A percentile compares a stretch with the other conserved stretches of the same genome.
Conservation (phyloP, 495 filamentous ascomycete genomes). For the Xylaria flabelliformis region DNA sequence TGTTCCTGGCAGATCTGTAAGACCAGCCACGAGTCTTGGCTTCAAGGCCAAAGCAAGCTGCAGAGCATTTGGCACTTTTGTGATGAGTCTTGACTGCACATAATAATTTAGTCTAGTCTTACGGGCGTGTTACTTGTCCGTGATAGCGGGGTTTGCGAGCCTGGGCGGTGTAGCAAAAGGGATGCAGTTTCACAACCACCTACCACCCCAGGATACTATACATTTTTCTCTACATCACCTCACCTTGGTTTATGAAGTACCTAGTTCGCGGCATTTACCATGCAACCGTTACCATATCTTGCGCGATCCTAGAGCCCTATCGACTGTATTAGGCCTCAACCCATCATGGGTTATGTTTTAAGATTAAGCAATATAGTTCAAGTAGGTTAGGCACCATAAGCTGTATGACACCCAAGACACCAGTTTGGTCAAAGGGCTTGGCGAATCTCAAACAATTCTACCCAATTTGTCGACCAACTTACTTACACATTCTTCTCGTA, state of each 20-base stretch:
- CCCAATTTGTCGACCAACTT: neutral
- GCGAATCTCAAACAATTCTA: neutral
- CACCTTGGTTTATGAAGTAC: neutral
- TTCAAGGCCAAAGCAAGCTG: neutral
- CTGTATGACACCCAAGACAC: conserved; percentile 6
- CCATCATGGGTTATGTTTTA: neutral
- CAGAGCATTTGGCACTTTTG: conserved; percentile 5
- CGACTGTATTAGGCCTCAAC: neutral
- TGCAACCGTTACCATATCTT: neutral
- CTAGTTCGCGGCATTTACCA: conserved; percentile 12
- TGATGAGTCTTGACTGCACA: neutral
- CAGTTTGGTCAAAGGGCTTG: neutral
- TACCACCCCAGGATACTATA: too few species aligned
- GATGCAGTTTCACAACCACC: too few species aligned
- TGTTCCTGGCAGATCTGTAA: conserved; percentile 24
- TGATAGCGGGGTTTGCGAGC: neutral
- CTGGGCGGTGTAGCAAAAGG: too few species aligned
- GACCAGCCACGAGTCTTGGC: conserved; percentile 6
- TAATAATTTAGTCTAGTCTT: neutral
- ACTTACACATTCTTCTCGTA: neutral
- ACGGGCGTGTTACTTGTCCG: neutral
- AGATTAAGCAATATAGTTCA: neutral
- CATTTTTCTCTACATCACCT: too few species aligned
- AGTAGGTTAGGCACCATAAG: neutral
- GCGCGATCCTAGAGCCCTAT: neutral